These are phyloP conservation scores for Sporisorium graminicola DNA, from an alignment of 1,284 basidiomycete species.

Conservation along the genomic window DNA sequence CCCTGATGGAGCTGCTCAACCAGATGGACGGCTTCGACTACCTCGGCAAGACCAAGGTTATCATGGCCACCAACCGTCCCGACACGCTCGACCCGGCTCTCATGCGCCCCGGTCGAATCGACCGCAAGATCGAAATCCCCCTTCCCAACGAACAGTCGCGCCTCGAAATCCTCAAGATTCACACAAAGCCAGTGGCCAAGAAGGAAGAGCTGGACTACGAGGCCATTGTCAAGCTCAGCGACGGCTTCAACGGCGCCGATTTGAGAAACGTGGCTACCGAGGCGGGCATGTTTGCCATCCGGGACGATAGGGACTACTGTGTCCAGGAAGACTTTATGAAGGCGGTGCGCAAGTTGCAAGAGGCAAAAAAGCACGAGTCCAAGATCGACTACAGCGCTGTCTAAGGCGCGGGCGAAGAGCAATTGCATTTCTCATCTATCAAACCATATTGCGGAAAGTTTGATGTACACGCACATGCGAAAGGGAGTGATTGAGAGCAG, in stretches of 20 bases:
- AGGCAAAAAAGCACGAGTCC: constrained; percentile 72
- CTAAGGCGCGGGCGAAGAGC: constrained; percentile 9
- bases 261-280: constrained; percentile 96
- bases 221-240: constrained; percentile 80
- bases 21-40: constrained; percentile 99
- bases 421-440: not conserved
- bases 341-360: constrained; percentile 95
- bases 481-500: not conserved
- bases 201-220: constrained; percentile 76
- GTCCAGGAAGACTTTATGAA: constrained; percentile 91
- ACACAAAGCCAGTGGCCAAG: constrained; percentile 87
- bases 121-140: constrained; percentile 98
- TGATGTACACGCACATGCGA: not conserved
- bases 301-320: constrained; percentile 81
- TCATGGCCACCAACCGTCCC: constrained; percentile 77
- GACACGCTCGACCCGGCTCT: constrained; percentile 94
- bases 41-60: constrained; percentile 93
- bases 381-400: constrained; percentile 65
- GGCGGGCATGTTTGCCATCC: constrained; percentile 98
- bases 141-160: constrained; percentile 95
- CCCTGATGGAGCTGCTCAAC: constrained; percentile 98
- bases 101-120: constrained; percentile 92
- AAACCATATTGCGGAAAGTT: not conserved
- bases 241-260: constrained; percentile 74
- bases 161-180: constrained; percentile 97